Conservation (phyloP, 2,329 filamentous ascomycete genomes). For the Calonectria ilicicola region DNA sequence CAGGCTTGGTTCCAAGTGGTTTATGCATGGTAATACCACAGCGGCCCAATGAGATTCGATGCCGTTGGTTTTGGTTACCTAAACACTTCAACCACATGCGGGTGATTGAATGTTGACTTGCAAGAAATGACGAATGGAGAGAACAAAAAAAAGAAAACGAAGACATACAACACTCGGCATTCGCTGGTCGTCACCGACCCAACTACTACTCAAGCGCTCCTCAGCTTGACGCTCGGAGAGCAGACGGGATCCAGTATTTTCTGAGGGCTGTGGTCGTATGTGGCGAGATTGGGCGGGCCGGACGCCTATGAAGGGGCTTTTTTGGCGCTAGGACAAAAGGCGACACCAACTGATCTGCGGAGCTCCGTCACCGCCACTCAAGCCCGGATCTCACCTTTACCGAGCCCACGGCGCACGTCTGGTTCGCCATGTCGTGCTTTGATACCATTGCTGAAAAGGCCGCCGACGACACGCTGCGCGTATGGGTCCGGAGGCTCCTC, state of each 20-base stretch:
- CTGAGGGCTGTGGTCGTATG: conserved; percentile 9
- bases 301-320: not conserved
- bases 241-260: conserved; percentile 11
- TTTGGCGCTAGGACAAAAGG: conserved; percentile 3
- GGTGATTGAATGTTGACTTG: too few relatives aligned
- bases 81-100: too few relatives aligned
- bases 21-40: too few relatives aligned
- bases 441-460: conserved; percentile 2
- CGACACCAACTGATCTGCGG: not conserved
- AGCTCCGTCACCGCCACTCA: conserved; percentile 2
- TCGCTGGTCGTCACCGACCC: conserved; percentile 8
- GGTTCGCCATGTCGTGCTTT: conserved; percentile 3
- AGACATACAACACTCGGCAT: conserved; percentile 8
- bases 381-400: not conserved
- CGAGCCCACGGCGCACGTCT: not conserved
- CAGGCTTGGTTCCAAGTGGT: too few relatives aligned
- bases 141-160: not conserved
- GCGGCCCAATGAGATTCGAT: too few relatives aligned
- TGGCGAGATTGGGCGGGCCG: not conserved
- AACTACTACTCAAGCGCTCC: conserved; percentile 11
- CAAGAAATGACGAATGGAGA: too few relatives aligned
- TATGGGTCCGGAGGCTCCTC: conserved; percentile 13
- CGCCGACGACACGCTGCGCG: conserved; percentile 6
- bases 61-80: too few relatives aligned
- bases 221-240: conserved; percentile 7